Base-by-base conservation (phyloP, 495 filamentous ascomycete species). In the Podospora bellae-mahoneyi region DNA sequence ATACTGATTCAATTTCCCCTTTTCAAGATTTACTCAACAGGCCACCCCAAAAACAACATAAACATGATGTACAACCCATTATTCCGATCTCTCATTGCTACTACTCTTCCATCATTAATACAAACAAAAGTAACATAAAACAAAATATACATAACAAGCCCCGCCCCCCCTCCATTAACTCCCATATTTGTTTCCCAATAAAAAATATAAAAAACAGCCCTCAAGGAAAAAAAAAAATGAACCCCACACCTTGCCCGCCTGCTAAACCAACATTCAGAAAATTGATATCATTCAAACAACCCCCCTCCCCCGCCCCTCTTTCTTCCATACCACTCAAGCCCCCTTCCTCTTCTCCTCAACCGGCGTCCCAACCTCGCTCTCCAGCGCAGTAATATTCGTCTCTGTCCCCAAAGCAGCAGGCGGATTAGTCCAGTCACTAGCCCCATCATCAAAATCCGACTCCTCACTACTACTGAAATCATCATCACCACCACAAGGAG, bases 381-480 rank as follows among this genome's bases (percentile, higher is more conserved):
- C 61, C 28, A 32, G n/a, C 10, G 30, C 30, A 18, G 61, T 63
- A 9, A 63, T 39, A n/a, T 63, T 32, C 28, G 61, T 74, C 56
- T 74, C 74, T 30, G 67, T 66, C 3, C 73, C 74, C n/a, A 73
- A 59, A 16, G 64, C 71, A 61, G 74, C 77, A 55, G 77, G 76
- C 2, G 61, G 61, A n/a, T 66, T 55, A 19, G 78, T 77, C 80
- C 79, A 82, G 58, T 80, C 77, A 60, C 78, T 79, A 57, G 70
- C 73, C 27, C 69, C 72, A 54, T 79, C 76, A 56, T 75, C 76
- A 19, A 71, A 62, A 27, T 68, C 62, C 20, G 26, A 30, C 7
- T 62, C 67, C 19, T 68, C 66, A 32, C 63, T 48, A 64, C 66
- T 56, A 32, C 67, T 69, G 0, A 48, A 48, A 13, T 48, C 39